phyloP scores from a whole-genome alignment of 805 yeast genomes.

The Yarrowia bubula region DNA sequence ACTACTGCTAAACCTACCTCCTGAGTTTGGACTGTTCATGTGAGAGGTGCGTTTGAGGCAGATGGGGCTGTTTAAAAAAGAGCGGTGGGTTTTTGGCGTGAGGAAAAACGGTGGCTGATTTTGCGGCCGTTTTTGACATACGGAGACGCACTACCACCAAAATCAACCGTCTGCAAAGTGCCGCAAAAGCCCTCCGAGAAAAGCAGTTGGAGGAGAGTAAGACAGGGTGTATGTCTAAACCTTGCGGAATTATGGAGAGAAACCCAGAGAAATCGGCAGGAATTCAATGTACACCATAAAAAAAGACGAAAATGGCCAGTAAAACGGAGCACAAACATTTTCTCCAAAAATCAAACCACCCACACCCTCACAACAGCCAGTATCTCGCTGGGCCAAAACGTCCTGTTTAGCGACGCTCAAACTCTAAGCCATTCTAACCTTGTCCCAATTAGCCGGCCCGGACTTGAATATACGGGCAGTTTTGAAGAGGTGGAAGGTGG shows the following conservation, averaged over 20 bases:
- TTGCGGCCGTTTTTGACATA: too few species aligned
- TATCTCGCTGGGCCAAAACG: neutral
- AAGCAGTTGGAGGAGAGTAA: neutral
- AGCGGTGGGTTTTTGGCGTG: too few species aligned
- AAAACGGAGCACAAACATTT: too few species aligned
- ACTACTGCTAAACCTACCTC: neutral
- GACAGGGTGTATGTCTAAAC: constrained; percentile 11
- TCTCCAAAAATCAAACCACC: too few species aligned
- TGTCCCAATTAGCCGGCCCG: constrained; percentile 12
- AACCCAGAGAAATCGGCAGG: neutral
- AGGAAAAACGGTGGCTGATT: too few species aligned
- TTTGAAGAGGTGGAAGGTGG: neutral
- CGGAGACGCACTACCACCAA: too few species aligned
- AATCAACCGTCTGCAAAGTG: neutral
- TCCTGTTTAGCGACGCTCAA: neutral
- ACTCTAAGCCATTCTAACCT: neutral
- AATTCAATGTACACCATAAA: too few species aligned
- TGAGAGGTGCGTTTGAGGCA: constrained; percentile 7
- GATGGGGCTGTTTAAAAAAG: too few species aligned
- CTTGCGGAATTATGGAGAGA: neutral
- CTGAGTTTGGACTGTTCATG: constrained; percentile 4
- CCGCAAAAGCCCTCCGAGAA: neutral
- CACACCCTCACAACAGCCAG: too few species aligned
- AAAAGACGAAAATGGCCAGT: neutral
- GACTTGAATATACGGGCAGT: constrained; percentile 11